Evolutionary conservation across 768 basidiomycete species (phyloP).

Genomic region (Collybiopsis luxurians): DNA sequence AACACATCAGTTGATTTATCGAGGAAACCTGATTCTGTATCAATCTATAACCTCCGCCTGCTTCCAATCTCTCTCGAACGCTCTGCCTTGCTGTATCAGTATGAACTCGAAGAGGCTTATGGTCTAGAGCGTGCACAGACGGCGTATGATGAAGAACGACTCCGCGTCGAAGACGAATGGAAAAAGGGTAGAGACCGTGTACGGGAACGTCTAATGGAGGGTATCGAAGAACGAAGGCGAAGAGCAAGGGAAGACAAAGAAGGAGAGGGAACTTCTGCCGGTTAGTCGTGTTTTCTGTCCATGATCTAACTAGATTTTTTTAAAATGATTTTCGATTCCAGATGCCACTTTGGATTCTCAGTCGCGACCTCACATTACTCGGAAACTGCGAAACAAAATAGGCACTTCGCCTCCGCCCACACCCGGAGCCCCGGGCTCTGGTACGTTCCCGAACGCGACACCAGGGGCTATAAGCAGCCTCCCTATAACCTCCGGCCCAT

Average conservation of each 20-base stretch:
- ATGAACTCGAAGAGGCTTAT: conserved; percentile 65
- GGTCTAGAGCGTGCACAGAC: conserved; percentile 61
- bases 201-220: conserved; percentile 74
- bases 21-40: conserved; percentile 62
- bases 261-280: conserved; percentile 76
- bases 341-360: conserved; percentile 75
- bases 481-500: conserved; percentile 65
- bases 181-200: conserved; percentile 71
- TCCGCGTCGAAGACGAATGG: conserved; percentile 82
- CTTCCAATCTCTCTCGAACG: conserved; percentile 76
- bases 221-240: conserved; percentile 78
- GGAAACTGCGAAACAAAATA: conserved; percentile 80
- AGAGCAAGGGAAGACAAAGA: conserved; percentile 87
- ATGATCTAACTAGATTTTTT: background rate
- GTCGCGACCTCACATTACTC: conserved; percentile 76
- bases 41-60: conserved; percentile 67
- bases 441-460: conserved; percentile 33
- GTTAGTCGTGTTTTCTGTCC: conserved; percentile 29
- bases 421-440: conserved; percentile 39
- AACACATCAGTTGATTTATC: conserved; percentile 59
- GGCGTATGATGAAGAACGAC: conserved; percentile 76
- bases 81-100: conserved; percentile 66
- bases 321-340: conserved; percentile 20
- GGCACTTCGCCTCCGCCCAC: conserved; percentile 79
- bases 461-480: conserved; percentile 37